Evolutionary conservation across 176 grass and related monocot species (phyloP), one percentile per base, ranked within the genome.

Genomic region (Oryza coarctata): DNA sequence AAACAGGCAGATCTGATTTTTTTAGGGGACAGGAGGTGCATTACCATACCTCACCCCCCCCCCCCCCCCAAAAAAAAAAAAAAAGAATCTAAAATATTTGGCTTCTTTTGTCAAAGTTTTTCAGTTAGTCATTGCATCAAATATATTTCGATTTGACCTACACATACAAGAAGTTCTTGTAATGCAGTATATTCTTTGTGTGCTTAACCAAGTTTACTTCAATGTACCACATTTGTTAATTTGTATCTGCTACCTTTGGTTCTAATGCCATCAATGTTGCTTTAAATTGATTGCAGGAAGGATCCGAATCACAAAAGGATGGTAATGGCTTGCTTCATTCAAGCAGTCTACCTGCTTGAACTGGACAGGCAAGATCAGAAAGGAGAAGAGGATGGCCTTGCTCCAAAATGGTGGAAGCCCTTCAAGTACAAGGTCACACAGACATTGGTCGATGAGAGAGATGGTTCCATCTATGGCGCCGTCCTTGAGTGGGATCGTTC

Each of bases 241-340:
- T 50, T 47, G 20, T 61, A 34, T 60, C 28, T 74, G 61, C n/a
- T 57, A 58, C 10, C 3, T 66, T 83, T 34, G 8, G 3, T 28
- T 12, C 29, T 36, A 73, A 68, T 68, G 33, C 4, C 25, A 68
- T 25, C 25, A 23, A 23, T 57, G 22, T 40, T 76, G 25, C n/a
- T 84, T 84, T 27, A 20, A 77, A 85, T 85, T 90, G 9, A 74
- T 83, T 88, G 45, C 95, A 97, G 95, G 95, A 97, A 89, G 65
- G 90, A 97, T 70, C 92, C 92, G 71, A 91, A 91, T 87, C 93
- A 97, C 81, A 90, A 86, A 78, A 90, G 95, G 70, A 97, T 89
- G 87, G 92, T 92, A 33, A 92, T 97, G 78, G 95, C 95, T 45
- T 93, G 95, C 86, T 97, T 97, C 81, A 92, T 97, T 82, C 95